Evolutionary conservation across 2,329 filamentous ascomycete species (phyloP).

Genomic region (Sporothrix inflata): DNA sequence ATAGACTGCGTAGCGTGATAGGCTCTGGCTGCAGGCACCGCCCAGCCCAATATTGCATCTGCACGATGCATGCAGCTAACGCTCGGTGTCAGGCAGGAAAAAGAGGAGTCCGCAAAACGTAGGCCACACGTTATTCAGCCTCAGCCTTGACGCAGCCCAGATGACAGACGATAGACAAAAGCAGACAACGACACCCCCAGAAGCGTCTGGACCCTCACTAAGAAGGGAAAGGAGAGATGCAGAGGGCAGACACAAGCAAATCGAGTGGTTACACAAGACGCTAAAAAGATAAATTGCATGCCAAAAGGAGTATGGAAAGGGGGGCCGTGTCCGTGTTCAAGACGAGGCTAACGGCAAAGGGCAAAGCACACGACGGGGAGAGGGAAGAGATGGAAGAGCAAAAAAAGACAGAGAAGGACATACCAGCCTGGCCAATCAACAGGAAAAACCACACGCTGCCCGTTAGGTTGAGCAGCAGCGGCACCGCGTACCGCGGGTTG

Average conservation of each 20-base stretch:
- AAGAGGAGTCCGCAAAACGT: neutral
- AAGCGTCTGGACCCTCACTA: neutral
- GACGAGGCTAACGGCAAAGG: constrained; percentile 4
- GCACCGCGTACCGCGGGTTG: constrained; percentile 82
- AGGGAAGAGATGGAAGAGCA: neutral
- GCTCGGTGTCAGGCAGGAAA: neutral
- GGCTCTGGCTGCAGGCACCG: neutral
- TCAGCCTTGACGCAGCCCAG: neutral
- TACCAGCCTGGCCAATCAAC: constrained; percentile 88
- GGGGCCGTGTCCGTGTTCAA: neutral
- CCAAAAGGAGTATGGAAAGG: neutral
- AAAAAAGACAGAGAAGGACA: constrained; percentile 43
- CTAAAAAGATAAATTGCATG: neutral
- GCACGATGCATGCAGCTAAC: constrained; percentile 14
- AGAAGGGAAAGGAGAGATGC: neutral
- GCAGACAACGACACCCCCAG: neutral
- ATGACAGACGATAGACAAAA: no score
- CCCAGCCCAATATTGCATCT: constrained; percentile 13
- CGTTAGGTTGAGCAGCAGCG: constrained; percentile 83
- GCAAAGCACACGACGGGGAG: neutral
- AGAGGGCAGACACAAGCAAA: no score
- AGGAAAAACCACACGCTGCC: constrained; percentile 97
- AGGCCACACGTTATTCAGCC: neutral
- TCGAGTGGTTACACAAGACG: constrained; percentile 8
- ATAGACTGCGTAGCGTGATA: constrained; percentile 16